Evolutionary conservation across 768 basidiomycete genomes (phyloP).

Genomic region (Gelatoporia subvermispora): DNA sequence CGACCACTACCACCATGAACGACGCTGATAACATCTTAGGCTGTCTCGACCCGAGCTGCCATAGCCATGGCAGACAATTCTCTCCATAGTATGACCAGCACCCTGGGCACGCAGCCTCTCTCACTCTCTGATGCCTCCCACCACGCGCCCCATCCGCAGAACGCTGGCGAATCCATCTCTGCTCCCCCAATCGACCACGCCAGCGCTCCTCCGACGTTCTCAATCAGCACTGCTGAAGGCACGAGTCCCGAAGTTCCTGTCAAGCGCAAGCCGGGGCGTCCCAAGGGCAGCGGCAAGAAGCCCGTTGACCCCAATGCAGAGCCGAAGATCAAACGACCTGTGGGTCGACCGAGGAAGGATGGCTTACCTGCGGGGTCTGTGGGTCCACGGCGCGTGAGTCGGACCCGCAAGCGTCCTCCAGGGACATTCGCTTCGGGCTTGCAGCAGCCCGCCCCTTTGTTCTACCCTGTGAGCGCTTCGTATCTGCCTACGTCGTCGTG

Average conservation of each 20-base stretch:
- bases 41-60: background rate
- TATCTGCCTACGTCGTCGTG: background rate
- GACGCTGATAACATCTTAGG: too few species aligned
- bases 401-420: conserved; percentile 35
- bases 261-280: conserved; percentile 72
- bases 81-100: conserved; percentile 16
- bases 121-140: conserved; percentile 4
- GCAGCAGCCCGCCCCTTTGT: conserved; percentile 3
- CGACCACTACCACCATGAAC: too few species aligned
- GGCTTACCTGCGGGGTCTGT: conserved; percentile 76
- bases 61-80: conserved; percentile 13
- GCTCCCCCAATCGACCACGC: conserved; percentile 1
- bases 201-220: background rate
- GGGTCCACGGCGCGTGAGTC: conserved; percentile 34
- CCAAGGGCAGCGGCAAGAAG: conserved; percentile 80
- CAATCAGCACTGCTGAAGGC: conserved; percentile 7
- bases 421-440: conserved; percentile 24
- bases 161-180: conserved; percentile 5
- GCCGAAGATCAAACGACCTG: conserved; percentile 68
- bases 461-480: conserved; percentile 10
- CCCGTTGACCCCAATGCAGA: conserved; percentile 31
- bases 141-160: conserved; percentile 6
- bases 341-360: conserved; percentile 78
- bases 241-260: conserved; percentile 26
- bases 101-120: conserved; percentile 13